Base-by-base conservation (phyloP, 768 basidiomycete genomes). In the Termitomyces sp. region DNA sequence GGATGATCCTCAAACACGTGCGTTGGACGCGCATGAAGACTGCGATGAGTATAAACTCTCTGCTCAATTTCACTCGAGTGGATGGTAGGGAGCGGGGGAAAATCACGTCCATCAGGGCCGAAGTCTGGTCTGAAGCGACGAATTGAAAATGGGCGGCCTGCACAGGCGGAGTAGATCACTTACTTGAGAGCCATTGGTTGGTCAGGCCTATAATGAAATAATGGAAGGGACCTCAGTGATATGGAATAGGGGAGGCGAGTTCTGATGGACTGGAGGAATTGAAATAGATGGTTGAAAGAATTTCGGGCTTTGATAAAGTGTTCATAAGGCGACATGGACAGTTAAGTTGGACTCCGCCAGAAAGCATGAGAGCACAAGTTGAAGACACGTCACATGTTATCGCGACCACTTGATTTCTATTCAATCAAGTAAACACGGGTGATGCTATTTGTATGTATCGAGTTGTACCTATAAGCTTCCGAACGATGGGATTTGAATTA, bases 11-110 rank as follows among this genome's bases (percentile, higher is more conserved):
- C 90, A 61, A 92, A 92, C 26, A 89, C 73, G 62, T 88, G 83
- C 7, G 82, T 85, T 0, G 89, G 88, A 2, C 90, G 77, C 0
- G 81, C 90, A 64, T 75, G 81, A 64, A 77, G 81, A 67, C 86
- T 87, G 36, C 89, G 84, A 65, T 92, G 90, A 2, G 90, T 92
- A 66, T 88, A 92, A 1, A 90, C 80, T 65, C 81, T 83, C 37
- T 66, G 68, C 42, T 73, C 70, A 53, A 88, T 78, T 2, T 69
- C 70, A 1, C 72, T 66, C 10, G 76, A 70, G 15, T 67, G 57
- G 59, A 92, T 86, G 47, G 71, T 62, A 0, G 90, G 89, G 1
- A 92, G 78, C 4, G 77, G 69, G 0, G 90, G 90, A 74, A 69
- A 86, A 68, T 60, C 68, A 62, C 8, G 76, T 74, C 65, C 66